Conservation (phyloP, 75 land plant genomes). For the Cunninghamia lanceolata region DNA sequence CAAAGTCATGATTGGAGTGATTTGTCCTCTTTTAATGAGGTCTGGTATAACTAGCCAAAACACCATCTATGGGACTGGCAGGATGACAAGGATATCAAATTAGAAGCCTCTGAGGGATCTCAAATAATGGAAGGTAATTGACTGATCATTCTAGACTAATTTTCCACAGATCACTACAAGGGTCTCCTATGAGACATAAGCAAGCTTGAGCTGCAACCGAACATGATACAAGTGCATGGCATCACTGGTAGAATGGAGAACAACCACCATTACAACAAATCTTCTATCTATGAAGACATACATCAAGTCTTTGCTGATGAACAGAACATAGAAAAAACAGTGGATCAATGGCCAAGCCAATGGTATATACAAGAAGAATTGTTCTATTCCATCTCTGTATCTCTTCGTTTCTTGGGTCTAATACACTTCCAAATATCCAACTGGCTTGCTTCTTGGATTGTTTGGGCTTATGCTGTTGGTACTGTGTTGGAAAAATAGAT, state of each 20-base stretch:
- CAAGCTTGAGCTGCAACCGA: slow-evolving; percentile 80
- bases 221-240: slow-evolving; percentile 61
- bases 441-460: not conserved
- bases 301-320: slow-evolving; percentile 41
- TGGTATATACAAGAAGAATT: slow-evolving; percentile 64
- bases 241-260: slow-evolving; percentile 58
- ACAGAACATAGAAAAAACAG: slow-evolving; percentile 73
- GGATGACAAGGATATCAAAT: no score
- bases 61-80: no score
- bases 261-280: slow-evolving; percentile 57
- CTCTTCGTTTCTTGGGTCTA: slow-evolving; percentile 67
- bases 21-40: no score
- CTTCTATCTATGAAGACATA: slow-evolving; percentile 66
- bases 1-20: slow-evolving; percentile 56
- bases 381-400: slow-evolving; percentile 71
- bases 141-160: no score
- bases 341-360: no score
- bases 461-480: slow-evolving; percentile 19
- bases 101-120: slow-evolving; percentile 58
- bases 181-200: slow-evolving; percentile 76
- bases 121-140: slow-evolving; percentile 67
- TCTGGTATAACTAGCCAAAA: no score
- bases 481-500: slow-evolving; percentile 27
- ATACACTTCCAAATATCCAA: slow-evolving; percentile 52
- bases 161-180: slow-evolving; percentile 87